These are phyloP conservation scores for Crepidotus variabilis DNA, from an alignment of 768 basidiomycete genomes.

Conservation along the genomic window DNA sequence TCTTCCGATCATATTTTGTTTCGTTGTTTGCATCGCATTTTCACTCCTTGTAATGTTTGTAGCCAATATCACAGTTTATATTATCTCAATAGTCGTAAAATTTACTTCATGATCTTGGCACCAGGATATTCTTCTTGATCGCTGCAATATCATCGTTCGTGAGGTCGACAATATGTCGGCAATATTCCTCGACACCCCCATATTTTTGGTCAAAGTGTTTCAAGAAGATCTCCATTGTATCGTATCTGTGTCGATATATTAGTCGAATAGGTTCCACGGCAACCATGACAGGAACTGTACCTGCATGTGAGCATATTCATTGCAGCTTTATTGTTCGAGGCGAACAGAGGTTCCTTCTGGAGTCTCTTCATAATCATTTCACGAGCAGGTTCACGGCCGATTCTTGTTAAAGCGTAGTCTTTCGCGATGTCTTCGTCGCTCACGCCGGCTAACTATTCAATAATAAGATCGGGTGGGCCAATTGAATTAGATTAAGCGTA, in stretches of 20 bases:
- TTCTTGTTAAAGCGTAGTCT: conserved; percentile 74
- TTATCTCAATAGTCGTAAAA: neutral
- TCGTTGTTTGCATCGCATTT: too few relatives aligned
- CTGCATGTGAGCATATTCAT: conserved; percentile 82
- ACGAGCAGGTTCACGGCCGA: conserved; percentile 78
- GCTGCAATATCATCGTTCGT: conserved; percentile 57
- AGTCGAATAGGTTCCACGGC: neutral
- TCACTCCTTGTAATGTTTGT: too few relatives aligned
- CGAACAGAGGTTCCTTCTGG: conserved; percentile 68
- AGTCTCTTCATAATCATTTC: conserved; percentile 67
- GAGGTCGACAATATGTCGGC: conserved; percentile 51
- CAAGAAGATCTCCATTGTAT: conserved; percentile 76
- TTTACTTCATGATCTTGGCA: conserved; percentile 15
- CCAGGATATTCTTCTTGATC: conserved; percentile 57
- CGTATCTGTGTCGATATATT: conserved; percentile 39
- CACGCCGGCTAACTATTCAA: conserved; percentile 65
- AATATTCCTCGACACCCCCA: conserved; percentile 64
- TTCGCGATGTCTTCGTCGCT: conserved; percentile 58
- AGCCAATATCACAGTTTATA: too few relatives aligned
- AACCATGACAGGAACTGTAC: conserved; percentile 31
- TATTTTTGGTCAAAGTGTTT: conserved; percentile 58
- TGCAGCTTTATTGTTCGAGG: conserved; percentile 68
- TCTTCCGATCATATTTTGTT: neutral
- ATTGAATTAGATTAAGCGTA: conserved; percentile 21
- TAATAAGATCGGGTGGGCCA: neutral